These are phyloP conservation scores for Aeschynomene evenia DNA, from an alignment of 306 rosid genomes.

Conservation along the genomic window DNA sequence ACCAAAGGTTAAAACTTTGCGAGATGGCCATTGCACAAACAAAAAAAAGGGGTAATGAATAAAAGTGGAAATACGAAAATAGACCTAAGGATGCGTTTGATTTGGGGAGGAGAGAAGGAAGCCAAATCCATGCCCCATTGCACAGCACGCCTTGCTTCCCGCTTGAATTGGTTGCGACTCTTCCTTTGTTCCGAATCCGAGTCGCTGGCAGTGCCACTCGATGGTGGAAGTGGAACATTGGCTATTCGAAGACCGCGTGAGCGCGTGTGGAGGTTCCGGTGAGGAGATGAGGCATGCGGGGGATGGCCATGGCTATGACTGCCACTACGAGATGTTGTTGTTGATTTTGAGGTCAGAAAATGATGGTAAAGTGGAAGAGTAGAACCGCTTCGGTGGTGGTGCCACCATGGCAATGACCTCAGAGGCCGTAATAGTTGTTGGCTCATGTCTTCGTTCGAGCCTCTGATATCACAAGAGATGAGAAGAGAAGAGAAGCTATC, in stretches of 20 bases:
- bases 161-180: constrained; percentile 86
- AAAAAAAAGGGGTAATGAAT: not conserved
- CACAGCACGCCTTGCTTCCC: constrained; percentile 80
- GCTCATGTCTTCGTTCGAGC: not conserved
- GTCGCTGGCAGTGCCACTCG: not conserved
- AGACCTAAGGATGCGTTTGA: constrained; percentile 77
- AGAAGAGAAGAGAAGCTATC: no score
- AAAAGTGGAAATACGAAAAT: not conserved
- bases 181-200: constrained; percentile 41
- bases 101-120: constrained; percentile 68
- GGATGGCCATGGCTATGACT: constrained; percentile 4
- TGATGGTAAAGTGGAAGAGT: constrained; percentile 20
- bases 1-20: not conserved
- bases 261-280: constrained; percentile 35
- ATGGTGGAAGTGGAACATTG: constrained; percentile 30
- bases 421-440: constrained; percentile 53
- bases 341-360: constrained; percentile 21
- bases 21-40: not conserved
- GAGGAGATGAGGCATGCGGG: constrained; percentile 44
- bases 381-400: constrained; percentile 7
- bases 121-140: constrained; percentile 81
- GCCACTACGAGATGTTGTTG: constrained; percentile 10
- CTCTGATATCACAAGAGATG: no score
- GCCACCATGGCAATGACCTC: constrained; percentile 58
- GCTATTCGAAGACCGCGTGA: constrained; percentile 46